These are phyloP conservation scores for Protomyces gravidus DNA, from an alignment of 1,139 yeast species.

Conservation along the genomic window DNA sequence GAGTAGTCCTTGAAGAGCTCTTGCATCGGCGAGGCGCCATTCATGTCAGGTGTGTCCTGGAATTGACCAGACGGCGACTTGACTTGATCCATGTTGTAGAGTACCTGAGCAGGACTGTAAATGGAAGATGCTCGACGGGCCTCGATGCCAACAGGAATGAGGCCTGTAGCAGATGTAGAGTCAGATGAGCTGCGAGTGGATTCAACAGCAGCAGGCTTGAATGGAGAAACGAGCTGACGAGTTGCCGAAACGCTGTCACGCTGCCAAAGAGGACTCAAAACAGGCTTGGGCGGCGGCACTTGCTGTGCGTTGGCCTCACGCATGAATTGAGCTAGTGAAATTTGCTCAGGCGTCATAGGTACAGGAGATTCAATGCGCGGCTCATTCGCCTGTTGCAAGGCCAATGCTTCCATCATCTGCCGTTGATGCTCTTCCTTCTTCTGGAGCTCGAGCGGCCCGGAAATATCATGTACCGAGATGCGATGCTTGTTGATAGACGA, in stretches of 20 bases:
- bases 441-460: background rate
- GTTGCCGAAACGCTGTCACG: background rate
- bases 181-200: background rate
- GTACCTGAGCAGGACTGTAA: background rate
- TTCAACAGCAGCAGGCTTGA: background rate
- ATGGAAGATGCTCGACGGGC: background rate
- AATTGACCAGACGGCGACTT: background rate
- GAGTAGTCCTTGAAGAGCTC: background rate
- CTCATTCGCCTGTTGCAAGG: background rate
- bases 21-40: background rate
- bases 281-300: background rate
- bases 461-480: background rate
- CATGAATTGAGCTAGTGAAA: background rate
- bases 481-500: background rate
- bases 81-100: background rate
- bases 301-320: background rate
- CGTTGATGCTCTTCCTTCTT: too few relatives aligned
- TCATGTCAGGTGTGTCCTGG: background rate
- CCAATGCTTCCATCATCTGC: background rate
- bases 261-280: background rate
- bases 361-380: background rate
- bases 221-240: background rate
- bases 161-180: background rate
- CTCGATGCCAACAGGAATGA: background rate
- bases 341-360: background rate